A percentile compares a stretch with the other conserved stretches of the same genome.
Evolutionary conservation across 1,284 basidiomycete species (phyloP).

Genomic region (Ganoderma sp.): DNA sequence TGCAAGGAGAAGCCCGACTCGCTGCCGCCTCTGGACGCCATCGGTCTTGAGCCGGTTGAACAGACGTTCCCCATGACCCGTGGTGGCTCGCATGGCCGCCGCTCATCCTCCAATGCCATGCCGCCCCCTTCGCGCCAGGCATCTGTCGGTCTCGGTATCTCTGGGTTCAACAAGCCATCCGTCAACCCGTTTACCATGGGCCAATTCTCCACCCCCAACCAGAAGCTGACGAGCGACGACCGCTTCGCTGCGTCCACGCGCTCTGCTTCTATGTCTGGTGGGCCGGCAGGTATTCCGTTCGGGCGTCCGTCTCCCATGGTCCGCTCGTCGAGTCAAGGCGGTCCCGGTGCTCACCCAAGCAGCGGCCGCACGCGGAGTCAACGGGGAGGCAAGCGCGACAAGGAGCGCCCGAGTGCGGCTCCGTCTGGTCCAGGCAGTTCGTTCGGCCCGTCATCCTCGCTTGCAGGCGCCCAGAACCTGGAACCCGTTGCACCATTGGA

Average conservation of each 20-base stretch:
- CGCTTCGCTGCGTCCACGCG: slow-evolving; percentile 62
- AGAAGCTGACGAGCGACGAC: slow-evolving; percentile 75
- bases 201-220: slow-evolving; percentile 65
- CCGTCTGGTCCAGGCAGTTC: slow-evolving; percentile 31
- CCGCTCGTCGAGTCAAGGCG: slow-evolving; percentile 80
- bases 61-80: slow-evolving; percentile 61
- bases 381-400: slow-evolving; percentile 67
- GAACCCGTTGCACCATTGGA: slow-evolving; percentile 82
- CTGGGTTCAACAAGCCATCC: slow-evolving; percentile 52
- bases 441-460: slow-evolving; percentile 29
- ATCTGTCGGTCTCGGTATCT: slow-evolving; percentile 64
- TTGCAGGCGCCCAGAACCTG: slow-evolving; percentile 36
- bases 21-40: slow-evolving; percentile 88
- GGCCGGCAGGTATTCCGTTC: slow-evolving; percentile 51
- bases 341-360: slow-evolving; percentile 53
- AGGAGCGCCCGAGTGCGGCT: slow-evolving; percentile 45
- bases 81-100: slow-evolving; percentile 59
- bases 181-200: slow-evolving; percentile 69
- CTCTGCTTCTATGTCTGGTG: slow-evolving; percentile 45
- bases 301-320: slow-evolving; percentile 63
- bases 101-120: slow-evolving; percentile 51
- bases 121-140: slow-evolving; percentile 52
- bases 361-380: slow-evolving; percentile 58
- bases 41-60: slow-evolving; percentile 86
- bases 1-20: slow-evolving; percentile 95